Percentiles rank a stretch among this genome's conserved stretches.
Conservation (phyloP, 179 eudicot genomes). For the Corrigiola litoralis region DNA sequence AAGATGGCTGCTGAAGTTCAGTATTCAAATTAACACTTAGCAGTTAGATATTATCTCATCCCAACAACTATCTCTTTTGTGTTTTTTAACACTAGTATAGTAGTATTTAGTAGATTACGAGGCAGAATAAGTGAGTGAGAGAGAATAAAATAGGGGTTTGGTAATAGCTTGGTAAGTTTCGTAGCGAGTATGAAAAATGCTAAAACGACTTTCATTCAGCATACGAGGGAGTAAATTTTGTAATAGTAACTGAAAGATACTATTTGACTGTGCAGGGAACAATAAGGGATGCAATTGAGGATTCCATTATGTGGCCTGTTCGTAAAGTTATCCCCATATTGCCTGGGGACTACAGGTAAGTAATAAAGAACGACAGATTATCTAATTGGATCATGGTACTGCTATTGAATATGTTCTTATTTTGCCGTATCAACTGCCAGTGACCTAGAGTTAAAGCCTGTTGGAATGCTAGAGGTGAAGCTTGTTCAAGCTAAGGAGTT, state of each 20-base stretch:
- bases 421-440: slow-evolving; percentile 25
- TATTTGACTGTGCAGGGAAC: slow-evolving; percentile 45
- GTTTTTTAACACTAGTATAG: no score
- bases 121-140: no score
- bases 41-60: no score
- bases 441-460: slow-evolving; percentile 90
- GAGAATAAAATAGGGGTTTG: no score
- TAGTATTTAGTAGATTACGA: no score
- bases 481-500: slow-evolving; percentile 90
- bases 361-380: background rate
- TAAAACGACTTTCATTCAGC: no score
- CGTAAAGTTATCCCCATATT: slow-evolving; percentile 70
- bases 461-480: slow-evolving; percentile 82
- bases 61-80: no score
- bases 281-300: slow-evolving; percentile 83
- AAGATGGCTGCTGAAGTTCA: no score
- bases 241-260: background rate
- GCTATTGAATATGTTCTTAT: background rate
- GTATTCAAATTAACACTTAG: no score
- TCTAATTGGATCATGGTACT: background rate
- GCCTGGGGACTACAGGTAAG: slow-evolving; percentile 89
- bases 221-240: no score
- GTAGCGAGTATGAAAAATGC: no score
- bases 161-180: no score
- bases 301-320: slow-evolving; percentile 91